Base-by-base conservation (phyloP, 495 filamentous ascomycete species). In the Neurospora pannonica region DNA sequence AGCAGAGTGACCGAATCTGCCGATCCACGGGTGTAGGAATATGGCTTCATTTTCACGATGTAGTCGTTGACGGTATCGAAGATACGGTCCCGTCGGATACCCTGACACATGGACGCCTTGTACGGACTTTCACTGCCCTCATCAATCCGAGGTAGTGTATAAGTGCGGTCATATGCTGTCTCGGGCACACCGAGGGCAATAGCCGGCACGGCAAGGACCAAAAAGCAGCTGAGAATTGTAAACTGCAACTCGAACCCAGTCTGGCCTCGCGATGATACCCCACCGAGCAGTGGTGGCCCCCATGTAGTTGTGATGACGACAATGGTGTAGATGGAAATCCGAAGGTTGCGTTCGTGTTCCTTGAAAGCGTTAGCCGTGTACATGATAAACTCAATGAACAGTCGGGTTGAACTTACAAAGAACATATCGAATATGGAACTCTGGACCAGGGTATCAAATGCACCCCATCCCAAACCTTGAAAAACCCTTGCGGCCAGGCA, bases 381-480 rank as follows among this genome's bases (percentile, higher is more conserved):
- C 36, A 38, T 40, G 39, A 38, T 43, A 28, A 15, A 5, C n/a
- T 73, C 21, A 4, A 21, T 24, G 48, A 13, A 24, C 54, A 43
- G 13, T 38, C 11, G 60, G n/a, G 37, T 7, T 39, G 13, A 38
- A 77, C 85, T 79, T 76, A 88, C 86, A 76, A 87, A 88, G 75
- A 82, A 88, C 2, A 85, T 86, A 73, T 88, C 87, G 62, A 85
- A 81, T 42, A 88, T 85, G 1, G 82, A 84, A 19, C 81, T 81
- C 31, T 83, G 75, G 2, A 86, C 81, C 42, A 88, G 77, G 9
- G 83, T 82, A 74, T 88, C 87, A 54, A 87, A 85, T 34, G 82
- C 81, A 38, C 87, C 87, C 87, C 87, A 88, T n/a, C 85, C 86
- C 10, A 87, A 36, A 11, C 85, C 85, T 73, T 88, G 86, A 21